These are phyloP conservation scores for Larix sibirica DNA, from an alignment of 83 land plant species.

Conservation along the genomic window DNA sequence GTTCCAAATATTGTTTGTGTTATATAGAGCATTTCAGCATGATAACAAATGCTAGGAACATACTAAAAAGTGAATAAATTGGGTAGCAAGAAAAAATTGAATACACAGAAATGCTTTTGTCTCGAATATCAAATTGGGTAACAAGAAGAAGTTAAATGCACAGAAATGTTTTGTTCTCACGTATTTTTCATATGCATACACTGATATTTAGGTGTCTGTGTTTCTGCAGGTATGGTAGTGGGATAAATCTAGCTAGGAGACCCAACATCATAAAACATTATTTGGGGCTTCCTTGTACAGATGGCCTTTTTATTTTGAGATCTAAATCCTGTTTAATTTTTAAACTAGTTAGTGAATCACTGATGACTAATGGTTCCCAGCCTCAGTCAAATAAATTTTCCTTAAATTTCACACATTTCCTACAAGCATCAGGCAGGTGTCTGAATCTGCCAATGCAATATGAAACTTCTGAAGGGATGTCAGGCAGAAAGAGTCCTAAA, in stretches of 20 bases:
- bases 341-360: neutral
- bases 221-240: neutral
- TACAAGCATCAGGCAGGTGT: neutral
- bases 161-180: neutral
- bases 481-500: slow-evolving; percentile 12
- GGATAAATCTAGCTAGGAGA: neutral
- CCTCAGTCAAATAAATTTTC: neutral
- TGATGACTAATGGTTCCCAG: neutral
- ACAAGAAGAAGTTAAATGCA: neutral
- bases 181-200: slow-evolving; percentile 5
- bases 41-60: neutral
- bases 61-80: neutral
- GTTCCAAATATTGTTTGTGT: neutral
- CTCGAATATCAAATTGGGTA: neutral
- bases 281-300: neutral
- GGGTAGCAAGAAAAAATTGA: neutral
- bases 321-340: neutral
- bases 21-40: neutral
- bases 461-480: neutral
- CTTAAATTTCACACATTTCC: neutral
- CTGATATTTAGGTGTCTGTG: slow-evolving; percentile 7
- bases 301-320: neutral
- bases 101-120: neutral
- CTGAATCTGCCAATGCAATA: slow-evolving; percentile 3
- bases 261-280: neutral